phyloP scores from a whole-genome alignment of 139 green algal genomes.

The Coelastrella sp. region DNA sequence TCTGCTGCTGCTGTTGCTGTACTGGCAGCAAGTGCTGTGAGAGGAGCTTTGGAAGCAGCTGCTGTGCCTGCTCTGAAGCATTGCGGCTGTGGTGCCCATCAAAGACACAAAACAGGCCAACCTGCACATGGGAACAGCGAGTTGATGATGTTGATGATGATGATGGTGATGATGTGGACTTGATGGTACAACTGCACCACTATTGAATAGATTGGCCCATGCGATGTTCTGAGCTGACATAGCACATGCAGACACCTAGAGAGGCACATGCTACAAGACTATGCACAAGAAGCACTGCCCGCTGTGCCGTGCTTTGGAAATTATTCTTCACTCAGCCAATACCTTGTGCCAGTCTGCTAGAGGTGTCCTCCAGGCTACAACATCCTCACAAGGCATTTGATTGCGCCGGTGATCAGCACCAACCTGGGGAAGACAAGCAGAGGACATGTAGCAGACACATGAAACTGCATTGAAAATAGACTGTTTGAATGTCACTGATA shows the following conservation, averaged over 20 bases:
- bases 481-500: no score
- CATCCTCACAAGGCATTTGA: constrained; percentile 55
- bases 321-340: no score
- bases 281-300: no score
- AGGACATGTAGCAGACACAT: not conserved
- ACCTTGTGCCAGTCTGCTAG: constrained; percentile 12
- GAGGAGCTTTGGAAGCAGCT: constrained; percentile 45
- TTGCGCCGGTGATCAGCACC: constrained; percentile 47
- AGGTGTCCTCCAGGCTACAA: constrained; percentile 58
- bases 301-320: no score
- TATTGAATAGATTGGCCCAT: no score
- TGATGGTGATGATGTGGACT: no score
- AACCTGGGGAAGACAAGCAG: constrained; percentile 24
- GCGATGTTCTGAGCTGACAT: no score
- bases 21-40: not conserved
- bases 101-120: constrained; percentile 56
- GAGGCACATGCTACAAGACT: no score
- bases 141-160: no score
- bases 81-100: constrained; percentile 64
- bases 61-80: constrained; percentile 36
- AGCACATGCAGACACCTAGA: no score
- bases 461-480: not conserved
- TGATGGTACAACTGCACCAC: no score
- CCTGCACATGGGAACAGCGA: not conserved
- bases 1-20: constrained; percentile 36